These are phyloP conservation scores for Trypanosomatidae sp. DNA, from an alignment of 208 protist genomes.

Conservation along the genomic window DNA sequence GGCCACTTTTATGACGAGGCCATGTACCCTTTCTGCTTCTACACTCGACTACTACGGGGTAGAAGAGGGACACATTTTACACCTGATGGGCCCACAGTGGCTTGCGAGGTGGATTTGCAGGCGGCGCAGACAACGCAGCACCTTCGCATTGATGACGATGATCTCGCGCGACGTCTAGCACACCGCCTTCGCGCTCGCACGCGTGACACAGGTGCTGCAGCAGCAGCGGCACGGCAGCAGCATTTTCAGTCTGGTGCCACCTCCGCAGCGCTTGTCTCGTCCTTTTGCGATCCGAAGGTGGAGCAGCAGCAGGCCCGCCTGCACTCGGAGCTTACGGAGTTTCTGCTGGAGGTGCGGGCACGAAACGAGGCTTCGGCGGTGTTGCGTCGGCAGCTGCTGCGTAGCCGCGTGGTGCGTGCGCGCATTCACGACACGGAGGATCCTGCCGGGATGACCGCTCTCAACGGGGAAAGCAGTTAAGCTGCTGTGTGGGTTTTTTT, in stretches of 20 bases:
- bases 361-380: constrained; percentile 32
- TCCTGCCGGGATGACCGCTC: no score
- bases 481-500: no score
- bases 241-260: no score
- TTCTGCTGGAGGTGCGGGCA: constrained; percentile 42
- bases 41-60: constrained; percentile 42
- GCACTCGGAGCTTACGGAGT: constrained; percentile 54
- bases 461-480: no score
- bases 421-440: background rate
- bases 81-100: no score
- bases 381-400: constrained; percentile 37
- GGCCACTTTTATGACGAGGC: background rate
- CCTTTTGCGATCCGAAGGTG: constrained; percentile 52
- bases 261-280: background rate
- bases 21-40: constrained; percentile 52
- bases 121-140: no score
- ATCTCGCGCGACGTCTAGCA: constrained; percentile 25
- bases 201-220: no score
- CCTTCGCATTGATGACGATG: constrained; percentile 20
- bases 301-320: constrained; percentile 42
- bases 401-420: constrained; percentile 25
- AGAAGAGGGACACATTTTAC: no score
- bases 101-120: background rate
- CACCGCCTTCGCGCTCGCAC: constrained; percentile 25
- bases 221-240: no score